A percentile compares a stretch with the other conserved stretches of the same genome.
Evolutionary conservation across 805 yeast genomes (phyloP).

Genomic region (Nakazawaea wyomingensis): DNA sequence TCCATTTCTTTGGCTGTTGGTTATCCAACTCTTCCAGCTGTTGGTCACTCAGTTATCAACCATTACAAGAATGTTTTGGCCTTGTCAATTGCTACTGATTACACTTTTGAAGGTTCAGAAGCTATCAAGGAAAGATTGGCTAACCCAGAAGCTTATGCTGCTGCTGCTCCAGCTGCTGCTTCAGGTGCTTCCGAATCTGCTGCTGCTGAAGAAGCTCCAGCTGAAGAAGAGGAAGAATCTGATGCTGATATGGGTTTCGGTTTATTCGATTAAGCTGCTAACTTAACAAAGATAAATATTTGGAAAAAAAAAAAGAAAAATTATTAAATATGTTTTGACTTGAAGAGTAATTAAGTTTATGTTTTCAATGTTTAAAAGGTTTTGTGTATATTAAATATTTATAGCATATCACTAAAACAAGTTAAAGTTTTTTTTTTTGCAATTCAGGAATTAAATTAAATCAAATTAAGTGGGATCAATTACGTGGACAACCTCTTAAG

Average conservation of each 20-base stretch:
- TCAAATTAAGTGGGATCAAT: no score
- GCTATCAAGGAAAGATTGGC: slow-evolving; percentile 98
- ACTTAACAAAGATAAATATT: no score
- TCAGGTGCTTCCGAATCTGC: slow-evolving; percentile 51
- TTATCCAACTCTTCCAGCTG: slow-evolving; percentile 99
- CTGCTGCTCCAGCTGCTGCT: slow-evolving; percentile 97
- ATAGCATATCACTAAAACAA: no score
- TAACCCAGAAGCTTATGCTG: slow-evolving; percentile 99
- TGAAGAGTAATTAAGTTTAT: slow-evolving; percentile 4
- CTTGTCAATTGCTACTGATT: slow-evolving; percentile 96
- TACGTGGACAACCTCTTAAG: background rate
- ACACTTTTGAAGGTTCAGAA: slow-evolving; percentile 99
- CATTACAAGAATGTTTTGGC: slow-evolving; percentile 98
- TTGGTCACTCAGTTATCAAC: slow-evolving; percentile 98
- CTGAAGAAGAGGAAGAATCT: slow-evolving; percentile 58
- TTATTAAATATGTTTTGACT: no score
- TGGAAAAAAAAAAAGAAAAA: no score
- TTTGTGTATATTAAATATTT: no score
- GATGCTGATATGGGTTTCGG: slow-evolving; percentile 97
- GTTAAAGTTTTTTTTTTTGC: background rate
- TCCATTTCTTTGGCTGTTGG: slow-evolving; percentile 95
- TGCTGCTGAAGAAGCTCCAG: slow-evolving; percentile 71
- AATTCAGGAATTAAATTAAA: background rate
- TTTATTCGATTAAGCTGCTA: slow-evolving; percentile 77
- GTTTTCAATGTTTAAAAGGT: no score